phyloP scores from a whole-genome alignment of 805 yeast genomes.

The Komagataella pseudopastoris region DNA sequence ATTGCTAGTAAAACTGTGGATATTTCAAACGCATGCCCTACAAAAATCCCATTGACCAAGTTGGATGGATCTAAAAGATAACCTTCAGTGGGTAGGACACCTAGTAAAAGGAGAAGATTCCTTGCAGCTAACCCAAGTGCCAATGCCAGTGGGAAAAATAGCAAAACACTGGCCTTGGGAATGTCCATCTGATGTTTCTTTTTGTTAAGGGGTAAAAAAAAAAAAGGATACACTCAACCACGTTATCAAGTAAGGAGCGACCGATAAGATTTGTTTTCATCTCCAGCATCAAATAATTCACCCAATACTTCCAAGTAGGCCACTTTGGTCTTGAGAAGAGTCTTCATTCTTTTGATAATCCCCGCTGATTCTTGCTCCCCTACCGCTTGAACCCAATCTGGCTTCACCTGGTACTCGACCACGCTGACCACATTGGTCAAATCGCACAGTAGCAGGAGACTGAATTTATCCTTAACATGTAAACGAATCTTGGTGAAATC shows the following conservation, averaged over 20 bases:
- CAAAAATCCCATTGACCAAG: slow-evolving; percentile 12
- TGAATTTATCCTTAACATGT: slow-evolving; percentile 7
- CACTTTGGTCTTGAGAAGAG: neutral
- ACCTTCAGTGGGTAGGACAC: neutral
- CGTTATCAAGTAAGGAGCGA: neutral
- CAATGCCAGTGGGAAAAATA: neutral
- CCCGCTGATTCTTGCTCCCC: neutral
- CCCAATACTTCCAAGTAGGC: neutral
- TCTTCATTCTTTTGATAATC: neutral
- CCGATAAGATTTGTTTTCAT: neutral
- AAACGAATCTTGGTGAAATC: slow-evolving; percentile 14
- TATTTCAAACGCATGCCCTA: slow-evolving; percentile 16
- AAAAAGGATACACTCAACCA: neutral
- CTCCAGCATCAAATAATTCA: neutral
- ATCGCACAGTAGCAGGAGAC: slow-evolving; percentile 11
- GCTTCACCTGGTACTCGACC: neutral
- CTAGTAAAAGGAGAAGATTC: neutral
- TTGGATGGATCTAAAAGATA: slow-evolving; percentile 1
- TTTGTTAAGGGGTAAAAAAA: neutral
- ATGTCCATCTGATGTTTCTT: neutral
- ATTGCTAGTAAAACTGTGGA: slow-evolving; percentile 6
- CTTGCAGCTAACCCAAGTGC: neutral
- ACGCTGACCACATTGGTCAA: slow-evolving; percentile 3
- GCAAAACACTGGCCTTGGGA: neutral
- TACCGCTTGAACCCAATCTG: neutral